Percentiles rank a stretch among this genome's conserved stretches.
Evolutionary conservation across 2,329 filamentous ascomycete genomes (phyloP).

Genomic region (Drechmeria coniospora): DNA sequence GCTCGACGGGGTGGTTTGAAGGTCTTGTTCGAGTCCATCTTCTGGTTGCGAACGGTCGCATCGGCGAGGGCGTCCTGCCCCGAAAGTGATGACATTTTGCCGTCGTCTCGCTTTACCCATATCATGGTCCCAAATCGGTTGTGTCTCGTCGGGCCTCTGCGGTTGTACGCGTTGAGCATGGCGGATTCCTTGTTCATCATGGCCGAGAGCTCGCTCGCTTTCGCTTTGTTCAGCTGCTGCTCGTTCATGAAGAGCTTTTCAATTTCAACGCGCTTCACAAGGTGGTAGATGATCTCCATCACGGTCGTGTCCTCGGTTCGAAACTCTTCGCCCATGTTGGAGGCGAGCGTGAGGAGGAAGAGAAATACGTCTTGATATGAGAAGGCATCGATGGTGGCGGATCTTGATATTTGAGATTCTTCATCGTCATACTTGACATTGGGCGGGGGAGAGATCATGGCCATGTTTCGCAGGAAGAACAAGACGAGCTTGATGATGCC

Average conservation of each 20-base stretch:
- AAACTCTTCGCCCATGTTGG: slow-evolving; percentile 90
- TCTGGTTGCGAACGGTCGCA: slow-evolving; percentile 56
- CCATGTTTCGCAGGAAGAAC: slow-evolving; percentile 79
- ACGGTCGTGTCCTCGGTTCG: slow-evolving; percentile 75
- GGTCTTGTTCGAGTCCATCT: slow-evolving; percentile 83
- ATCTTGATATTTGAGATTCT: slow-evolving; percentile 76
- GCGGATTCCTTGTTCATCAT: slow-evolving; percentile 70
- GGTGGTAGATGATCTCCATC: slow-evolving; percentile 81
- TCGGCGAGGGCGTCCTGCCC: slow-evolving; percentile 75
- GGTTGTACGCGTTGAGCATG: slow-evolving; percentile 65
- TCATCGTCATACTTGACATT: slow-evolving; percentile 69
- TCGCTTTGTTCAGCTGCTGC: slow-evolving; percentile 50
- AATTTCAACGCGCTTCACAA: slow-evolving; percentile 78
- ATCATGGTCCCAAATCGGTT: slow-evolving; percentile 95
- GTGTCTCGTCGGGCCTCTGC: slow-evolving; percentile 70
- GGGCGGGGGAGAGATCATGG: slow-evolving; percentile 63
- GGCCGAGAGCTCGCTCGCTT: slow-evolving; percentile 56
- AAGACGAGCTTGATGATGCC: slow-evolving; percentile 83
- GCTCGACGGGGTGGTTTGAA: slow-evolving; percentile 66
- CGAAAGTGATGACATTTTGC: slow-evolving; percentile 71
- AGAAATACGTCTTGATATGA: slow-evolving; percentile 82
- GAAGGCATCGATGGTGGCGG: slow-evolving; percentile 76
- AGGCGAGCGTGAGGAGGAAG: slow-evolving; percentile 71
- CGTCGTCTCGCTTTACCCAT: slow-evolving; percentile 80
- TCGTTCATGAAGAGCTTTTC: slow-evolving; percentile 77